Evolutionary conservation across 2,329 filamentous ascomycete species (phyloP).

Genomic region (Pyrenophora seminiperda): DNA sequence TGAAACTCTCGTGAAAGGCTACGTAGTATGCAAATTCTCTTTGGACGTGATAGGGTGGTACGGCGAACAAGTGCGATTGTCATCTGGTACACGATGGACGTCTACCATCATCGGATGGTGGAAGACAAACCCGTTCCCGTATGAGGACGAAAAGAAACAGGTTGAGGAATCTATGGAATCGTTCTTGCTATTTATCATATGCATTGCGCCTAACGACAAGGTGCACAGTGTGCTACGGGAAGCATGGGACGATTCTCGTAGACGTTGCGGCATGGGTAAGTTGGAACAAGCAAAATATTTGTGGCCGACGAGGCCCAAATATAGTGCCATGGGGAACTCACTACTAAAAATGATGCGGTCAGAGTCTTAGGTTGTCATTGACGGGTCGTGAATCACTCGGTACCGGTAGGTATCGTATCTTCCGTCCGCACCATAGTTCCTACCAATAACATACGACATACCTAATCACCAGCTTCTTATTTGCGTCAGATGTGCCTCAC

Average conservation of each 20-base stretch:
- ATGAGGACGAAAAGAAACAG: not conserved
- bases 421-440: too few relatives aligned
- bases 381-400: not conserved
- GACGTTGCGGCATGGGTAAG: not conserved
- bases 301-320: not conserved
- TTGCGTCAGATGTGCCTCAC: too few relatives aligned
- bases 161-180: not conserved
- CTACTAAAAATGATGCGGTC: not conserved
- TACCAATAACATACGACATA: too few relatives aligned
- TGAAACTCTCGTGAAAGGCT: not conserved
- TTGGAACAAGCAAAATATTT: not conserved
- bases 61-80: not conserved
- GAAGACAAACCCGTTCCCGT: not conserved
- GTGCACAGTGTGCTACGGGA: not conserved
- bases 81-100: not conserved
- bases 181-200: not conserved
- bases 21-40: not conserved
- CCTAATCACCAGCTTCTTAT: too few relatives aligned
- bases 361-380: not conserved
- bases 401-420: too few relatives aligned
- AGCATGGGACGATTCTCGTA: not conserved
- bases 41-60: conserved; percentile 6
- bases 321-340: not conserved
- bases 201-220: not conserved
- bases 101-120: not conserved